Evolutionary conservation across 345 rosid genomes (phyloP).

Genomic region (Psidium guajava): DNA sequence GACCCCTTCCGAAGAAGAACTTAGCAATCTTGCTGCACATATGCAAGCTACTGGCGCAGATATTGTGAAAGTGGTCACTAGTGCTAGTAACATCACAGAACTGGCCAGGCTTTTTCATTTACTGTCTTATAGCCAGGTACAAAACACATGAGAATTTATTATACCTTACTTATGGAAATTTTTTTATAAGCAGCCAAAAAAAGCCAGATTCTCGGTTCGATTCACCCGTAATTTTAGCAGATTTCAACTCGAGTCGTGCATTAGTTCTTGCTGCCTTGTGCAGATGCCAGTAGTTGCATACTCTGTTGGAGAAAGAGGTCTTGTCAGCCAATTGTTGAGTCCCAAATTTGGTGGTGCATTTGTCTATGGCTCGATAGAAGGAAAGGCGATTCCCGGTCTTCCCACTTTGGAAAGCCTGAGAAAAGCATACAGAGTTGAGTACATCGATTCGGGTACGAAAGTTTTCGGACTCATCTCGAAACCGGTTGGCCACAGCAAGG

Average conservation of each 20-base stretch:
- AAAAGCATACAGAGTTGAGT: constrained; percentile 20
- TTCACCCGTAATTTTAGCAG: background rate
- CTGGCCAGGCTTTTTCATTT: constrained; percentile 26
- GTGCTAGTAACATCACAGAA: constrained; percentile 36
- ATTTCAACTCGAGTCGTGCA: background rate
- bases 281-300: constrained; percentile 39
- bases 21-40: constrained; percentile 19
- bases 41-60: constrained; percentile 40
- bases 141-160: background rate
- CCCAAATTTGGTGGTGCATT: constrained; percentile 39
- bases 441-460: constrained; percentile 25
- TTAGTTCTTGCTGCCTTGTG: background rate
- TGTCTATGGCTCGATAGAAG: constrained; percentile 42
- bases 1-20: constrained; percentile 29
- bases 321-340: constrained; percentile 44
- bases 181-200: background rate
- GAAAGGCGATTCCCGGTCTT: constrained; percentile 27
- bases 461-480: constrained; percentile 52
- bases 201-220: background rate
- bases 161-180: background rate
- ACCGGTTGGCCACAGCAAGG: constrained; percentile 59
- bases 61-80: constrained; percentile 26
- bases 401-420: constrained; percentile 31
- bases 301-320: constrained; percentile 48
- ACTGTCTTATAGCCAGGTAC: constrained; percentile 27